A percentile compares a stretch with the other conserved stretches of the same genome.
Evolutionary conservation across 805 yeast genomes (phyloP).

Genomic region (Pichia nakasei): DNA sequence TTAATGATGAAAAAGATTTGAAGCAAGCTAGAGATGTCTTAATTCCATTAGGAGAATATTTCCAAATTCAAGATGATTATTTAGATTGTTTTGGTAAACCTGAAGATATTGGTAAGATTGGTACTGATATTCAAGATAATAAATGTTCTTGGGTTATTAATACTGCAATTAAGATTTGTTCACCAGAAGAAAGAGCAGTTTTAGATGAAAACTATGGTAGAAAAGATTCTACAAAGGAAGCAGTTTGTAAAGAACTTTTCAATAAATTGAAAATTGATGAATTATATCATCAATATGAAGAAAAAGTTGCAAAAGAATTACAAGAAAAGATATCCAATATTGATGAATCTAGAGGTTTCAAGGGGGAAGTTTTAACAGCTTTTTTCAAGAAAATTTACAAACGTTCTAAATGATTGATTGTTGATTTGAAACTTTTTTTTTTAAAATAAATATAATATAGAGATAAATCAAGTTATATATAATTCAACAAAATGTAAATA

Average conservation of each 20-base stretch:
- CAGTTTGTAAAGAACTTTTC: constrained; percentile 63
- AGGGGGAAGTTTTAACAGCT: constrained; percentile 70
- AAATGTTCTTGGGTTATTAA: constrained; percentile 97
- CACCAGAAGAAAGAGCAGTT: constrained; percentile 70
- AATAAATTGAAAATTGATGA: constrained; percentile 62
- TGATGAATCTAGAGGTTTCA: constrained; percentile 93
- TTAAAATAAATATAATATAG: neutral
- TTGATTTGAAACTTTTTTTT: neutral
- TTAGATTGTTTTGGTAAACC: constrained; percentile 97
- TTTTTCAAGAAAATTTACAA: constrained; percentile 90
- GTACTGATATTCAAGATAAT: constrained; percentile 97
- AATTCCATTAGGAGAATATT: constrained; percentile 94
- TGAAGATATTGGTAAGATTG: constrained; percentile 94
- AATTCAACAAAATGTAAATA: no score
- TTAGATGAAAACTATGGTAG: constrained; percentile 88
- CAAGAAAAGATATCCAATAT: constrained; percentile 53
- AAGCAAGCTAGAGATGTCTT: constrained; percentile 81
- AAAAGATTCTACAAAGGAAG: constrained; percentile 63
- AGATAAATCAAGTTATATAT: no score
- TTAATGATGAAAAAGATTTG: constrained; percentile 60
- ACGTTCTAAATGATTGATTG: constrained; percentile 56
- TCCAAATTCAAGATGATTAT: constrained; percentile 97
- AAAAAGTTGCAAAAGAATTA: constrained; percentile 56
- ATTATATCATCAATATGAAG: constrained; percentile 77
- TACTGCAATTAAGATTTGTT: constrained; percentile 74